phyloP scores from a whole-genome alignment of 805 yeast genomes.

The Hanseniaspora vineae region DNA sequence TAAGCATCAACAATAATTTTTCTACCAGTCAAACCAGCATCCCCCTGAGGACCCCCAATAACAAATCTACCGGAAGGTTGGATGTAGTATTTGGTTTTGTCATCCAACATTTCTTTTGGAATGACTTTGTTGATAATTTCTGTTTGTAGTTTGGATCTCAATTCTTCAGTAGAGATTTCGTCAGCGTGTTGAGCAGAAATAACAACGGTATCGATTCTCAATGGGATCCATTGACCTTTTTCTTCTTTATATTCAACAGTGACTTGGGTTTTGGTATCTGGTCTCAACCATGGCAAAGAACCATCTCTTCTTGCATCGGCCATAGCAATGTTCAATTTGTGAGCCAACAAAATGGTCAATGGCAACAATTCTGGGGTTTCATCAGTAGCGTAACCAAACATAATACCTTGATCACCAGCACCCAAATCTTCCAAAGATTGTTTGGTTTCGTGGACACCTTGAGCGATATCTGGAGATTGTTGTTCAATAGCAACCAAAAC shows the following conservation, averaged over 20 bases:
- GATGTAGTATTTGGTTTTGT: slow-evolving; percentile 91
- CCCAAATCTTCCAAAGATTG: slow-evolving; percentile 93
- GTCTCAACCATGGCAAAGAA: slow-evolving; percentile 91
- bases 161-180: slow-evolving; percentile 82
- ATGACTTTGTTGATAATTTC: slow-evolving; percentile 86
- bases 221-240: slow-evolving; percentile 89
- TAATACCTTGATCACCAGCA: slow-evolving; percentile 99
- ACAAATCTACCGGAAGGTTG: slow-evolving; percentile 99
- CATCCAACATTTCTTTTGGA: slow-evolving; percentile 83
- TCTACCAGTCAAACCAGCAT: slow-evolving; percentile 99
- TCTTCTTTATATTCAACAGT: slow-evolving; percentile 92
- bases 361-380: slow-evolving; percentile 98
- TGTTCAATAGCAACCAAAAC: slow-evolving; percentile 98
- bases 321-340: slow-evolving; percentile 90
- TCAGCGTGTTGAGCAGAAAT: slow-evolving; percentile 98
- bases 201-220: slow-evolving; percentile 95
- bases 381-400: slow-evolving; percentile 99
- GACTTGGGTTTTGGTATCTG: slow-evolving; percentile 99
- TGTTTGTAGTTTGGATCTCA: slow-evolving; percentile 64
- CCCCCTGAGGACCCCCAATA: slow-evolving; percentile 99
- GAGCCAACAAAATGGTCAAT: slow-evolving; percentile 85
- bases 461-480: slow-evolving; percentile 98
- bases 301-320: slow-evolving; percentile 98
- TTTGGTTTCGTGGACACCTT: slow-evolving; percentile 89
- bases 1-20: slow-evolving; percentile 98